Evolutionary conservation across 331 rosid species (phyloP), one percentile per base, ranked within the genome.

Genomic region (Quercus lobata): DNA sequence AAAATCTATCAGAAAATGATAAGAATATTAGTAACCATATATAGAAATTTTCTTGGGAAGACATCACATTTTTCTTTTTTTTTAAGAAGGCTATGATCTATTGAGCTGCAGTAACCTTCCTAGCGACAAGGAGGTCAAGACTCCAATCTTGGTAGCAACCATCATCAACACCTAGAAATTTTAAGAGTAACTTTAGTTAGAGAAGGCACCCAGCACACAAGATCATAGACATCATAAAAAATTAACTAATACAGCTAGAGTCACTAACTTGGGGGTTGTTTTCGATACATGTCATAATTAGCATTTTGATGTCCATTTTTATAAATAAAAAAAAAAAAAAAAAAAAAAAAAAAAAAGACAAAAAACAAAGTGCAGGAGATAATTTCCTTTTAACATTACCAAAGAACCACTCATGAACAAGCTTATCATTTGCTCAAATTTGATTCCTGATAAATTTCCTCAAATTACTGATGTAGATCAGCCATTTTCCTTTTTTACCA

Each of bases 131-230:
- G 73, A 77, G 75, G 77, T 93, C 99, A 44, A 75, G 90, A 81
- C 91, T 90, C 99, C 98, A 96, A 81, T 93, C 94, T 56, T 18
- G 69, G 68, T 91, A 96, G 78, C 98, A 93, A 75, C 99, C 98
- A 71, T 84, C 92, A 55, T 86, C 90, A 49, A 83, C 14, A 63
- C 99, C 99, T 96, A 63, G 37, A 76, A 71, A 81, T 65, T 73
- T 61, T 57, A 21, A 12, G 35, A 8, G 72, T 24, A 70, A 63
- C 32, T 75, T 71, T 32, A 75, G 58, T 73, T 41, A 68, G 5
- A 81, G 71, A 57, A 62, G 74, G 49, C 55, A 76, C 22, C 57
- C 53, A 46, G 30, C 76, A 30, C 78, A n/a, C 52, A 65, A 49
- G 57, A 22, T 44, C 54, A 22, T 57, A 21, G 24, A 46, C 55